These are phyloP conservation scores for Xanthoconium purpureum DNA, from an alignment of 768 basidiomycete genomes.

Conservation along the genomic window DNA sequence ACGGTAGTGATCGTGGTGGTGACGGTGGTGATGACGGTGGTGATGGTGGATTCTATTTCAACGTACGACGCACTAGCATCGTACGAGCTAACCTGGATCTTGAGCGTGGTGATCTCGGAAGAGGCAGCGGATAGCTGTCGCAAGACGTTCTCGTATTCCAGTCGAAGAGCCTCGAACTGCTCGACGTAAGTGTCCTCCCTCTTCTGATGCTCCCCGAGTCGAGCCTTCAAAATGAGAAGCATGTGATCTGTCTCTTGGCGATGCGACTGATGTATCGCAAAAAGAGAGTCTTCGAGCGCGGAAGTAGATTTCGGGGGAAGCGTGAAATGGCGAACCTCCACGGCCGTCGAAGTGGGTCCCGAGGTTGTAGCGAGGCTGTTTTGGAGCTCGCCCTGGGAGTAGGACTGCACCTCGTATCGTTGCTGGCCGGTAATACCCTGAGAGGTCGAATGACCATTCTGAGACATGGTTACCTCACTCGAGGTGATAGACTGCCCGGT, in stretches of 20 bases:
- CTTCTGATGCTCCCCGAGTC: neutral
- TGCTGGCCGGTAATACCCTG: too few species aligned
- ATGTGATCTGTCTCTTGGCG: conserved; percentile 4
- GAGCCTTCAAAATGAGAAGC: neutral
- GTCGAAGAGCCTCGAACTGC: neutral
- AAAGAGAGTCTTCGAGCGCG: neutral
- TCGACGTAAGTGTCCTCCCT: neutral
- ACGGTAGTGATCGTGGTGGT: too few species aligned
- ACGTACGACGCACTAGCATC: too few species aligned
- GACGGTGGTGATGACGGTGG: too few species aligned
- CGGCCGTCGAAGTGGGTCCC: neutral
- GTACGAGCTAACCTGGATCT: neutral
- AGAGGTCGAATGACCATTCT: neutral
- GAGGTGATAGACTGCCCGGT: too few species aligned
- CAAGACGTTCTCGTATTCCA: neutral
- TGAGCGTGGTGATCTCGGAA: neutral
- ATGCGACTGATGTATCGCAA: neutral
- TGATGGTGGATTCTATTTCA: too few species aligned
- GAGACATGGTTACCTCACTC: neutral
- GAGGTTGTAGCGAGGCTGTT: neutral
- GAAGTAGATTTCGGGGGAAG: neutral
- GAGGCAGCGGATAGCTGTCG: neutral
- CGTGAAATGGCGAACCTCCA: neutral
- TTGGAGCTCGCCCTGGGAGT: neutral
- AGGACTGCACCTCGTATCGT: neutral